These are phyloP conservation scores for Phytophthora idaei DNA, from an alignment of 352 stramenopile species.

Conservation along the genomic window DNA sequence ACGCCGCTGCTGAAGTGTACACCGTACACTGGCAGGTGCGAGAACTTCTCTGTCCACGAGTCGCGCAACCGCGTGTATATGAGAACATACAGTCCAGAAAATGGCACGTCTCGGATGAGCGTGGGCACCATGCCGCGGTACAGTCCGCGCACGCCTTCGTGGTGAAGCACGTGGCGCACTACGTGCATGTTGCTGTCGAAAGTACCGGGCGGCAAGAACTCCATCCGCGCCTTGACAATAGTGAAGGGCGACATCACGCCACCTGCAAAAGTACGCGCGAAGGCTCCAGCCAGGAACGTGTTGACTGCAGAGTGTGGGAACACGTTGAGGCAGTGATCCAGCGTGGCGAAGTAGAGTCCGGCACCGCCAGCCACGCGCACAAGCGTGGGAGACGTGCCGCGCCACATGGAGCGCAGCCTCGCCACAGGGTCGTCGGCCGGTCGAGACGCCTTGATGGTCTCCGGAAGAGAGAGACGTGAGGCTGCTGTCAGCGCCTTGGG, in stretches of 20 bases:
- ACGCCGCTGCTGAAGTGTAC: conserved; percentile 86
- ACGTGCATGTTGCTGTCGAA: conserved; percentile 70
- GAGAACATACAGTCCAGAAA: conserved; percentile 89
- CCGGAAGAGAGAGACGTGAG: conserved; percentile 21
- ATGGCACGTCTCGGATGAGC: conserved; percentile 87
- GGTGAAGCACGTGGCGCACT: conserved; percentile 63
- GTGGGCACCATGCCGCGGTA: conserved; percentile 89
- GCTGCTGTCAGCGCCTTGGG: conserved; percentile 3
- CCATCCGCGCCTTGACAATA: conserved; percentile 88
- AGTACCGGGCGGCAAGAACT: conserved; percentile 71
- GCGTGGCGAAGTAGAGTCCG: conserved; percentile 84
- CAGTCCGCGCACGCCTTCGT: conserved; percentile 75
- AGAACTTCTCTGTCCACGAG: conserved; percentile 45
- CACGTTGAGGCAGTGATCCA: conserved; percentile 68
- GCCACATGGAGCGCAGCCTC: conserved; percentile 77
- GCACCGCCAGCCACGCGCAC: conserved; percentile 81
- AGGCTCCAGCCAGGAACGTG: conserved; percentile 82
- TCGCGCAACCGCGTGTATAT: conserved; percentile 81
- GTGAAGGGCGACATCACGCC: conserved; percentile 85
- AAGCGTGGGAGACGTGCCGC: conserved; percentile 80
- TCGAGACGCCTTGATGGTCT: conserved; percentile 27
- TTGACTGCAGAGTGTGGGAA: conserved; percentile 65
- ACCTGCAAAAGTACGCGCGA: conserved; percentile 86
- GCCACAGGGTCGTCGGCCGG: conserved; percentile 26
- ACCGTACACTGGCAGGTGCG: conserved; percentile 54